Evolutionary conservation across 2,329 filamentous ascomycete genomes (phyloP).

Genomic region (Biscogniauxia mediterranea): DNA sequence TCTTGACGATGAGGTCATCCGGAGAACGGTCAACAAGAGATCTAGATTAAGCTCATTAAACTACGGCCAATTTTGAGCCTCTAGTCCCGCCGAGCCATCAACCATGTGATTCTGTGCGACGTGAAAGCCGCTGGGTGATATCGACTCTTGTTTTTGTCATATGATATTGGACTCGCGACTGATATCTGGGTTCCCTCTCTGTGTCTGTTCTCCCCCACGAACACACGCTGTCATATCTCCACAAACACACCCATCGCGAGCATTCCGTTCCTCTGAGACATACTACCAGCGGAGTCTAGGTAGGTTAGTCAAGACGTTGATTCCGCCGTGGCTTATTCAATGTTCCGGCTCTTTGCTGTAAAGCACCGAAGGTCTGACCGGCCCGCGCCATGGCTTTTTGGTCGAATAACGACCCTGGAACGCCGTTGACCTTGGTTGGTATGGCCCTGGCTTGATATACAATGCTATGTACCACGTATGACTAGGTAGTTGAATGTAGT

Average conservation of each 20-base stretch:
- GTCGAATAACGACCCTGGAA: conserved; percentile 22
- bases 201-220: too few relatives aligned
- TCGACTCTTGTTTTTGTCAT: background rate
- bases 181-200: background rate
- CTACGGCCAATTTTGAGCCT: background rate
- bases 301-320: conserved; percentile 12
- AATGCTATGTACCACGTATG: conserved; percentile 7
- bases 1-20: background rate
- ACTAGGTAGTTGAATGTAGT: conserved; percentile 12
- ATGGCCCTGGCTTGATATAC: too few relatives aligned
- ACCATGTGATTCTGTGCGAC: background rate
- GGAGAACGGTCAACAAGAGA: background rate
- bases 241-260: background rate
- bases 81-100: background rate
- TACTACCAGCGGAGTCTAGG: conserved; percentile 8
- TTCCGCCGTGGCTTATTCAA: conserved; percentile 24
- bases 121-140: background rate
- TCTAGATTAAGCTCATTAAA: background rate
- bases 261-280: background rate
- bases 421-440: conserved; percentile 20
- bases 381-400: conserved; percentile 21
- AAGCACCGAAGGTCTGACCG: conserved; percentile 33
- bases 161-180: background rate
- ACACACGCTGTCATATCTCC: background rate
- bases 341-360: conserved; percentile 25